Conservation (phyloP, 805 yeast species). For the Saturnispora dispora region DNA sequence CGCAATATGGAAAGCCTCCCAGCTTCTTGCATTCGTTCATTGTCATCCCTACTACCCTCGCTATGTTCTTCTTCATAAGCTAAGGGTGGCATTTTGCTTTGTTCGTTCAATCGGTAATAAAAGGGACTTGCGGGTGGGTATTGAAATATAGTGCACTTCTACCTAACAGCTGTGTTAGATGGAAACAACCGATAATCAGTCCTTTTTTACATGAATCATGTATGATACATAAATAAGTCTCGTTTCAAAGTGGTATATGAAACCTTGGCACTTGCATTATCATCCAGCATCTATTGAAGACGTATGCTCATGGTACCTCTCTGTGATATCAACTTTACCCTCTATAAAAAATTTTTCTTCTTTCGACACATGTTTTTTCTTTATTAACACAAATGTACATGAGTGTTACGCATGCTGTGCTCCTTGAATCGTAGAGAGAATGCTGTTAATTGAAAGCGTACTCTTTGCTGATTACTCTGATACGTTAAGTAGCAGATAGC, state of each 20-base stretch:
- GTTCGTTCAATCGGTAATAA: background rate
- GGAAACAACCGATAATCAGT: background rate
- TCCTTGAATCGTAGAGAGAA: background rate
- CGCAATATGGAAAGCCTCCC: slow-evolving; percentile 1
- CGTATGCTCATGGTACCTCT: background rate
- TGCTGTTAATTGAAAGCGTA: background rate
- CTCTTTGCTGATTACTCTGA: background rate
- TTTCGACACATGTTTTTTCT: background rate
- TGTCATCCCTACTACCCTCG: background rate
- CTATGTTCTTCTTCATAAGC: background rate
- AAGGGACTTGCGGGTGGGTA: background rate
- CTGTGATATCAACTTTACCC: background rate
- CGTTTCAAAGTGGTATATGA: background rate
- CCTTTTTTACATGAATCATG: background rate
- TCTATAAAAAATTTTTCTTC: background rate
- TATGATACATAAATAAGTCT: background rate
- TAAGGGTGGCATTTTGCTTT: background rate
- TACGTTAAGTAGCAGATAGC: background rate
- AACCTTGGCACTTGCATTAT: background rate
- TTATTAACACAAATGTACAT: background rate
- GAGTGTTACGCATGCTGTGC: background rate
- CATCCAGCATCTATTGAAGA: background rate
- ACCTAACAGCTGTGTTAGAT: too few relatives aligned
- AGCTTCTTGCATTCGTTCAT: background rate
- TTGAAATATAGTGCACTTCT: background rate